phyloP scores from a whole-genome alignment of 2,329 filamentous ascomycete genomes.

The Amesomyces nigricolor region DNA sequence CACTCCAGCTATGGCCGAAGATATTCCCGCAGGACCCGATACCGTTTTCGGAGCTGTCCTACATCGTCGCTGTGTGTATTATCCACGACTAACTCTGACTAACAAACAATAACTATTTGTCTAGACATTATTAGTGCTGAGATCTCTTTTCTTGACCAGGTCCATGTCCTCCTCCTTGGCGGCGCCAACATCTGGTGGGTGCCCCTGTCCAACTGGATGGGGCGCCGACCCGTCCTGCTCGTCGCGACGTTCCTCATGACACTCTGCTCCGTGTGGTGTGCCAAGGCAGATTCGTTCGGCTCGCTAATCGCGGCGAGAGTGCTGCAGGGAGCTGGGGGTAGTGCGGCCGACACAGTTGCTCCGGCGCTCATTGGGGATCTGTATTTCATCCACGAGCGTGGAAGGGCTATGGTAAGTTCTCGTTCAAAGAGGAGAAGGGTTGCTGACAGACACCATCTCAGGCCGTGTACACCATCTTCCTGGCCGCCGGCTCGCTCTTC shows the following conservation, averaged over 20 bases:
- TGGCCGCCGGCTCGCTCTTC: background rate
- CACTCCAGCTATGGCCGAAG: constrained; percentile 1
- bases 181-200: constrained; percentile 10
- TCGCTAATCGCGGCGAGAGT: background rate
- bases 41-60: background rate
- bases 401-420: constrained; percentile 4
- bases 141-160: background rate
- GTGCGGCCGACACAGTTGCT: constrained; percentile 1
- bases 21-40: background rate
- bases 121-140: no score
- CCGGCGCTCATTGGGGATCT: constrained; percentile 6
- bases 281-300: background rate
- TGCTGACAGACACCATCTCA: background rate
- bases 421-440: background rate
- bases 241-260: constrained; percentile 9
- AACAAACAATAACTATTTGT: no score
- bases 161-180: constrained; percentile 4
- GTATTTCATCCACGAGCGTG: constrained; percentile 8
- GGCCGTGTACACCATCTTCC: constrained; percentile 12
- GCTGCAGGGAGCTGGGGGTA: background rate
- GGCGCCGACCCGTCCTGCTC: constrained; percentile 6
- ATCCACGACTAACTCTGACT: background rate
- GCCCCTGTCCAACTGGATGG: constrained; percentile 10
- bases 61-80: constrained; percentile 1
- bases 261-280: constrained; percentile 6